Conservation (phyloP, 2,329 filamentous ascomycete genomes). For the Eutypella sp. region DNA sequence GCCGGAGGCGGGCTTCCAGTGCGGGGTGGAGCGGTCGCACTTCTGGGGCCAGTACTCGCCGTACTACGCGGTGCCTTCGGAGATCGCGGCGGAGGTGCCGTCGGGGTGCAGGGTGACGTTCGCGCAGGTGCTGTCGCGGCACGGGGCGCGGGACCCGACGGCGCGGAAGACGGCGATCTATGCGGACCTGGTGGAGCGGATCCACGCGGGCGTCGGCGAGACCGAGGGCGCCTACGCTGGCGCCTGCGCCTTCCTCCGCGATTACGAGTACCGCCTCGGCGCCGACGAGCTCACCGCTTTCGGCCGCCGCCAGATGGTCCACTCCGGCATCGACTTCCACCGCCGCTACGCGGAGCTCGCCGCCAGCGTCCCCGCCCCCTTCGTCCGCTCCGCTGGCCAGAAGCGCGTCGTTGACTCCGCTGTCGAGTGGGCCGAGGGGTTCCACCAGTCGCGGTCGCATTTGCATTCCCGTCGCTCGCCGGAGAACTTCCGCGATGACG, state of each 20-base stretch:
- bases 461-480: too few species aligned
- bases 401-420: conserved; percentile 71
- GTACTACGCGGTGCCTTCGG: conserved; percentile 70
- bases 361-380: conserved; percentile 46
- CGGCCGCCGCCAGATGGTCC: conserved; percentile 64
- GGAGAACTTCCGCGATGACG: background rate
- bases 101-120: conserved; percentile 70
- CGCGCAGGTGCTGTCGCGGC: conserved; percentile 74
- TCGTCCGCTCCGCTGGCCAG: conserved; percentile 67
- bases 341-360: conserved; percentile 63
- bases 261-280: conserved; percentile 68
- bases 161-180: conserved; percentile 61
- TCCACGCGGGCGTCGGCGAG: conserved; percentile 51
- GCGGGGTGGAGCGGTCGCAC: conserved; percentile 55
- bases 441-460: conserved; percentile 57
- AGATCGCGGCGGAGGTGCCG: conserved; percentile 57
- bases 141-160: conserved; percentile 81
- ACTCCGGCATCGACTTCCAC: conserved; percentile 74
- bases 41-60: conserved; percentile 87
- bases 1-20: conserved; percentile 55
- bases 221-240: conserved; percentile 60
- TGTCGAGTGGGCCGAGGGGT: conserved; percentile 69
- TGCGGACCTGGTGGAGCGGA: conserved; percentile 55
- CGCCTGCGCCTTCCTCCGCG: conserved; percentile 63
- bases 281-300: conserved; percentile 64